Evolutionary conservation across 306 rosid genomes (phyloP).

Genomic region (Ziziphus jujuba): DNA sequence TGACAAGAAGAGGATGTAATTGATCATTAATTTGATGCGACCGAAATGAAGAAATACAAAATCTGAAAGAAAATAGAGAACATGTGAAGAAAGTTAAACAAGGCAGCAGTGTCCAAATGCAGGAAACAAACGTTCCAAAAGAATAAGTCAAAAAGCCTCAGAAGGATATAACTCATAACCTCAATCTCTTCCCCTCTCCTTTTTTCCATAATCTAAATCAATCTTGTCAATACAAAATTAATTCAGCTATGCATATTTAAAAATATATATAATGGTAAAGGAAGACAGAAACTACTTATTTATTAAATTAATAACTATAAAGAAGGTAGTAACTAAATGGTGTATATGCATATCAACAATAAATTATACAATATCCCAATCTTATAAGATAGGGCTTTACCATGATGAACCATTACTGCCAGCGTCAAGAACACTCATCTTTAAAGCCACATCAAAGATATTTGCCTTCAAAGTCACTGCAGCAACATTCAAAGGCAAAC

Average conservation of each 20-base stretch:
- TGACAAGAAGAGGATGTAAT: not conserved
- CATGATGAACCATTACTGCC: constrained; percentile 51
- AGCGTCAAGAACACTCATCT: constrained; percentile 38
- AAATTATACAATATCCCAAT: not conserved
- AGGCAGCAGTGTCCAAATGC: not conserved
- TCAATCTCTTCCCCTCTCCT: no score
- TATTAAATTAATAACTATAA: no score
- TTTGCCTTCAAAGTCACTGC: constrained; percentile 63
- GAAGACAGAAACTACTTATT: no score
- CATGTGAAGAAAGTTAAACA: not conserved
- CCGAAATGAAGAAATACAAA: not conserved
- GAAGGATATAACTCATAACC: no score
- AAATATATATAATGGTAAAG: no score
- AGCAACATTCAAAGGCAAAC: constrained; percentile 72
- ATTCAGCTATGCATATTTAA: no score
- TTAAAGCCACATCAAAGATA: constrained; percentile 59
- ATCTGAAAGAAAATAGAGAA: not conserved
- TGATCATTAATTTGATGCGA: not conserved
- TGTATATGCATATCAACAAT: not conserved
- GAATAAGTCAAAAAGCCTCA: not conserved
- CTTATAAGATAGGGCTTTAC: constrained; percentile 35
- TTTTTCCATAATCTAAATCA: no score
- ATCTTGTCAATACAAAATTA: no score
- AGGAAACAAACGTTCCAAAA: no score
- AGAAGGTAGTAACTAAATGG: not conserved